Evolutionary conservation across 257 asterid genomes (phyloP).

Genomic region (Primulina eburnea): DNA sequence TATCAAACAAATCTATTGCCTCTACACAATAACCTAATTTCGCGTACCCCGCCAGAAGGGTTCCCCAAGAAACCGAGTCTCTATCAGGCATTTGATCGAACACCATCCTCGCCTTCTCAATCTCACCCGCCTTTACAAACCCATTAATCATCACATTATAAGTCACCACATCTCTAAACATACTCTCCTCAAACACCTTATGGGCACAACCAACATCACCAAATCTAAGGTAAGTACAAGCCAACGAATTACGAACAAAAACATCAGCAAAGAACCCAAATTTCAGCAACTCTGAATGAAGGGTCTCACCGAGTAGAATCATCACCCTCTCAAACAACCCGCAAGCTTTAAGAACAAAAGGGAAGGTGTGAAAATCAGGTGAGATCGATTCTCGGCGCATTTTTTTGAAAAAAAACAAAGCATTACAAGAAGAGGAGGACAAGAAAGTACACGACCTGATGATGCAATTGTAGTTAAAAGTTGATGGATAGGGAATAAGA

Average conservation of each 20-base stretch:
- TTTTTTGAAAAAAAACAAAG: conserved; percentile 35
- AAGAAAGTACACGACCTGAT: conserved; percentile 62
- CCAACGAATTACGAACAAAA: conserved; percentile 56
- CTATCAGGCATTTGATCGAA: conserved; percentile 64
- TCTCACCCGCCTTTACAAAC: conserved; percentile 61
- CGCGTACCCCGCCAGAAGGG: conserved; percentile 76
- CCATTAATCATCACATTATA: conserved; percentile 72
- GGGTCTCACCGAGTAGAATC: conserved; percentile 28
- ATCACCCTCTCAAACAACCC: conserved; percentile 33
- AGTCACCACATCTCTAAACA: conserved; percentile 58
- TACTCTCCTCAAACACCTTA: conserved; percentile 53
- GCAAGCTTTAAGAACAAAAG: conserved; percentile 69
- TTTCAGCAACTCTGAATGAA: conserved; percentile 56
- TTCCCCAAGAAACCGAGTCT: conserved; percentile 73
- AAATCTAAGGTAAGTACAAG: conserved; percentile 31
- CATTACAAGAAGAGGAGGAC: conserved; percentile 38
- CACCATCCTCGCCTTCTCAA: conserved; percentile 48
- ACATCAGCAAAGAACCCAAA: conserved; percentile 59
- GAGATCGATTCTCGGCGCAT: conserved; percentile 57
- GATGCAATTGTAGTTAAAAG: conserved; percentile 60
- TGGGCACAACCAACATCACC: conserved; percentile 40
- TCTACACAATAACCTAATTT: conserved; percentile 44
- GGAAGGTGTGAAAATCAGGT: conserved; percentile 63
- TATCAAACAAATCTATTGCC: conserved; percentile 57
- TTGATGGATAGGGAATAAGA: conserved; percentile 53